These are phyloP conservation scores for Kluyveromyces wickerhamii DNA, from an alignment of 805 yeast species.

Conservation along the genomic window DNA sequence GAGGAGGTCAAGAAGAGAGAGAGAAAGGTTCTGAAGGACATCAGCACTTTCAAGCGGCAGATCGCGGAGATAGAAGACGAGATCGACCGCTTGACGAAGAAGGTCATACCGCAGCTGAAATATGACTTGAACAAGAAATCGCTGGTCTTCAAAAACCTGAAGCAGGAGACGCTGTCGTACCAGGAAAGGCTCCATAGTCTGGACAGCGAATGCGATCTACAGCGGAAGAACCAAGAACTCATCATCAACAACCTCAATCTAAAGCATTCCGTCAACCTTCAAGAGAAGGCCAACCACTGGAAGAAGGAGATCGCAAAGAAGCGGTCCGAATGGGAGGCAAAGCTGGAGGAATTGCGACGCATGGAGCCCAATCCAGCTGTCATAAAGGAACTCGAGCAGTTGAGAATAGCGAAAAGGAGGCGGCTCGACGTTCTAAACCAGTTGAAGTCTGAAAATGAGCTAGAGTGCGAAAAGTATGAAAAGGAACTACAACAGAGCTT, in stretches of 20 bases:
- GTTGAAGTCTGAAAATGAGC: conserved; percentile 12
- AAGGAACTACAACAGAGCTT: conserved; percentile 16
- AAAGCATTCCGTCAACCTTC: conserved; percentile 17
- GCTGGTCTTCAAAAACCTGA: conserved; percentile 16
- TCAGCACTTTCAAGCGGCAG: conserved; percentile 20
- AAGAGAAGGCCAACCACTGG: conserved; percentile 19
- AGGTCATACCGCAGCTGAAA: conserved; percentile 18
- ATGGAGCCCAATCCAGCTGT: conserved; percentile 26
- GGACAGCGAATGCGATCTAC: conserved; percentile 15
- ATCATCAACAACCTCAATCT: conserved; percentile 16
- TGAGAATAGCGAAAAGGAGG: conserved; percentile 20
- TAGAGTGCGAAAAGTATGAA: conserved; percentile 10
- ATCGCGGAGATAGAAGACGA: conserved; percentile 24
- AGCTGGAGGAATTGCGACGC: conserved; percentile 20
- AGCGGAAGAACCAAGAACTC: conserved; percentile 15
- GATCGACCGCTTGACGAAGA: conserved; percentile 12
- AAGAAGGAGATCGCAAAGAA: conserved; percentile 13
- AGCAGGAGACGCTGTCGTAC: conserved; percentile 15
- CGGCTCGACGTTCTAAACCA: conserved; percentile 10
- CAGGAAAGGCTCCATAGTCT: conserved; percentile 14
- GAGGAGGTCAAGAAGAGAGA: conserved; percentile 28
- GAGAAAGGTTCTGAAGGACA: conserved; percentile 25
- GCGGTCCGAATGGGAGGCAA: conserved; percentile 16
- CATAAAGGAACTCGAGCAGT: conserved; percentile 21
- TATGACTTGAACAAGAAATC: conserved; percentile 20